Percentiles rank a stretch among this genome's conserved stretches.
Conservation (phyloP, 768 basidiomycete species). For the Lactarius hengduanensis region DNA sequence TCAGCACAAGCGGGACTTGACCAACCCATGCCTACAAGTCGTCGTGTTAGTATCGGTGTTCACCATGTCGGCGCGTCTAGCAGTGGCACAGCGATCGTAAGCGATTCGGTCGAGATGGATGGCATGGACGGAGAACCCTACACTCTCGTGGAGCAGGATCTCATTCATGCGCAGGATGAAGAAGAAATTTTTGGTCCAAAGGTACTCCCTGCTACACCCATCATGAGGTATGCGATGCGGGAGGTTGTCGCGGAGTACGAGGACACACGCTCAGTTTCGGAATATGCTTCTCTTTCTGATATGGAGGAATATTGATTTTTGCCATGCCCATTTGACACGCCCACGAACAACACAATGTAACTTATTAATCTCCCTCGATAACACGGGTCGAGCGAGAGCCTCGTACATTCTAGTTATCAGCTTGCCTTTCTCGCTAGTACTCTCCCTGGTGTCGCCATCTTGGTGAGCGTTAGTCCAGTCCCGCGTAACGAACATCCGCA, state of each 20-base stretch:
- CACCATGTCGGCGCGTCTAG: constrained; percentile 28
- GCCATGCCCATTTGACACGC: not conserved
- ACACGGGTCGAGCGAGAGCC: not conserved
- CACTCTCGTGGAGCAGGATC: constrained; percentile 45
- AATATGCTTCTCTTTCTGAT: constrained; percentile 77
- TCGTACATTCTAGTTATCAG: constrained; percentile 5
- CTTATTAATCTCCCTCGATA: constrained; percentile 15
- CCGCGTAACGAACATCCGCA: constrained; percentile 88
- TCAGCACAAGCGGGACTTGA: constrained; percentile 30
- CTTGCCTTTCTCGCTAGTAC: constrained; percentile 3
- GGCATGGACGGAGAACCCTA: constrained; percentile 42
- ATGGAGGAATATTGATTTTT: constrained; percentile 63
- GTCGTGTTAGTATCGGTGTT: constrained; percentile 29
- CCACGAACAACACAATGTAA: constrained; percentile 13
- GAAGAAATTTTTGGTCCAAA: constrained; percentile 69
- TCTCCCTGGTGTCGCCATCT: not conserved
- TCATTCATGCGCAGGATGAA: constrained; percentile 40
- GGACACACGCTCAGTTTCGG: constrained; percentile 69
- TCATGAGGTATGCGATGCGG: constrained; percentile 82
- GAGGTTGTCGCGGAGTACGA: constrained; percentile 83
- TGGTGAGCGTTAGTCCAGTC: constrained; percentile 40
- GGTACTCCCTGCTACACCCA: constrained; percentile 72
- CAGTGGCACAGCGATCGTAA: constrained; percentile 31
- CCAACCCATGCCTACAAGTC: constrained; percentile 30
- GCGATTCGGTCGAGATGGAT: constrained; percentile 34